Base-by-base conservation (phyloP, 805 yeast species). In the Suhomyces faveliae region DNA sequence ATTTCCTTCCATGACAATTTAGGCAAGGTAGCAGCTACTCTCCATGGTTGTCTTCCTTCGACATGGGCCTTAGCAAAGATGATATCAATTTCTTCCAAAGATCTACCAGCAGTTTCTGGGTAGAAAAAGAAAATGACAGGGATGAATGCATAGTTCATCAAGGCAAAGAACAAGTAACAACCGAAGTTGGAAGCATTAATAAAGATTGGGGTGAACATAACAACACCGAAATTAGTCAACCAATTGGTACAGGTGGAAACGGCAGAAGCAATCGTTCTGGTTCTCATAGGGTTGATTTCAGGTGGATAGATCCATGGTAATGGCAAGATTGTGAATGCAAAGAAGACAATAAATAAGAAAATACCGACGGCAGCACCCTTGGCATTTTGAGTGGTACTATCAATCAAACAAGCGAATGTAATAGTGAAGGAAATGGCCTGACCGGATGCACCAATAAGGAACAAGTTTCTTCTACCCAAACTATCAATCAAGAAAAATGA, bases 21-120 rank as follows among this genome's bases (percentile, higher is more conserved):
- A 35, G 89, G 89, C 74, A 85, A 58, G 47, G 75, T 68, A 35
- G 76, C 72, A 43, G 90, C 90, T 42, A 85, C 84, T 63, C 80
- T 73, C 77, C 75, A 84, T 27, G 85, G 80, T 52, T 74, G 77
- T 54, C 75, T 76, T 43, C 76, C 74, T 51, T 85, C 90, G 40
- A 67, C 74, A 54, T 76, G 66, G 6, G 86, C 78, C 67, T 79
- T 80, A 59, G 87, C 87, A 53, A 73, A 81, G 47, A 85, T 82
- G 60, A 83, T 82, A 62, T 74, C 77, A 47, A 70, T 68, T 59
- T 74, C 79, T 63, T 71, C 76, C 63, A 72, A 70, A 29, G 68
- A 54, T 61, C 75, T 65, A 42, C 73, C 78, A 39, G 70, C 76
- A 27, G 74, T 71, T 58, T 68, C 77, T 35, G 73, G 75, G 69